Evolutionary conservation across 2,329 filamentous ascomycete species (phyloP).

Genomic region (Cytospora leucostoma): DNA sequence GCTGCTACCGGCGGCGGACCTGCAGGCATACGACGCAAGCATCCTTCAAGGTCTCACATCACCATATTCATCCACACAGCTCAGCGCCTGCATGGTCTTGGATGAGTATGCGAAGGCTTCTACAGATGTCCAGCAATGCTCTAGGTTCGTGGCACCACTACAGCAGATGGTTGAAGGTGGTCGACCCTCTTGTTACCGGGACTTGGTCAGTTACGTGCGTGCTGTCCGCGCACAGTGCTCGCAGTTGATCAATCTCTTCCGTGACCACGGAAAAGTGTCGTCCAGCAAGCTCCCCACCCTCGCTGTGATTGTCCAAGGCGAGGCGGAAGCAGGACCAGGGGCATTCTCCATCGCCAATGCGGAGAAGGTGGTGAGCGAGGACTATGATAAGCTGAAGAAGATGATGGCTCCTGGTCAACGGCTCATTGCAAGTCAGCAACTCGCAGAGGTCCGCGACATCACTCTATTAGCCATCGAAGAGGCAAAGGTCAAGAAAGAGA

Average conservation of each 20-base stretch:
- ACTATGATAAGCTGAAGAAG: conserved; percentile 88
- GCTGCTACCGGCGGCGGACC: conserved; percentile 64
- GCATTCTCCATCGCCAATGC: conserved; percentile 88
- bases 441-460: conserved; percentile 74
- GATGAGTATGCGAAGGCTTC: conserved; percentile 80
- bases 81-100: conserved; percentile 78
- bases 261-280: conserved; percentile 83
- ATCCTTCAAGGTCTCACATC: conserved; percentile 70
- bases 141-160: conserved; percentile 65
- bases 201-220: conserved; percentile 87
- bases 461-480: conserved; percentile 75
- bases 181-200: conserved; percentile 79
- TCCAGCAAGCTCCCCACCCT: conserved; percentile 74
- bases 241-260: conserved; percentile 86
- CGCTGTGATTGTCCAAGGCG: conserved; percentile 91
- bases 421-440: conserved; percentile 75
- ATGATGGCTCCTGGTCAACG: conserved; percentile 85
- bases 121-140: conserved; percentile 47
- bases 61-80: conserved; percentile 80
- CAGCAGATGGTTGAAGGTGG: conserved; percentile 79
- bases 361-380: conserved; percentile 80
- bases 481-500: conserved; percentile 74
- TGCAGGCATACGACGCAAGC: conserved; percentile 64
- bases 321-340: conserved; percentile 85
- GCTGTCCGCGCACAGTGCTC: conserved; percentile 89